phyloP scores from a whole-genome alignment of 2,329 filamentous ascomycete genomes.

The Furcasterigmium furcatum region DNA sequence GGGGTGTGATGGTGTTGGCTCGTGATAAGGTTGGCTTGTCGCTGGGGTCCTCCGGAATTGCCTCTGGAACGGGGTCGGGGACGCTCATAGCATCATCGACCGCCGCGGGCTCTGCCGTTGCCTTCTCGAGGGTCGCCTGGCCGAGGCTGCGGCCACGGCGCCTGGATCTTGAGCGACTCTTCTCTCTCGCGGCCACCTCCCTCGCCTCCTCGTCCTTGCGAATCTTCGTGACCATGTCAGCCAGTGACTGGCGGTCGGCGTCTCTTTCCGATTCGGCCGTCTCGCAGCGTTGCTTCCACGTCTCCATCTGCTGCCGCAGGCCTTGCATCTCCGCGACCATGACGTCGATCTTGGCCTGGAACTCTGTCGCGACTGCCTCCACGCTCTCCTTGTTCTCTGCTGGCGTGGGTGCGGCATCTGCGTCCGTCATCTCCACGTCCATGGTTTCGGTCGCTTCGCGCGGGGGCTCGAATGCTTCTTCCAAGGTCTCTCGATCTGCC shows the following conservation, averaged over 20 bases:
- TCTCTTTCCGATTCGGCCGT: slow-evolving; percentile 75
- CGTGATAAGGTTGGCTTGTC: slow-evolving; percentile 42
- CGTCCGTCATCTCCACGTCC: slow-evolving; percentile 16
- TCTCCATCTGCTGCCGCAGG: slow-evolving; percentile 75
- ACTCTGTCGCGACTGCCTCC: slow-evolving; percentile 32
- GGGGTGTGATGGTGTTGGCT: slow-evolving; percentile 46
- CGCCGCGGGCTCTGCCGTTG: slow-evolving; percentile 1
- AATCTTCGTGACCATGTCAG: slow-evolving; percentile 85
- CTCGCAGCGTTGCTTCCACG: slow-evolving; percentile 75
- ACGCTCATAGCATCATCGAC: background rate
- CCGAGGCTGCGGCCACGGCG: slow-evolving; percentile 13
- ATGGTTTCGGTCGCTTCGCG: slow-evolving; percentile 24
- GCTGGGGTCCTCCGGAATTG: slow-evolving; percentile 26
- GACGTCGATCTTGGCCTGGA: slow-evolving; percentile 70
- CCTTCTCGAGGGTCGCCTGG: slow-evolving; percentile 2
- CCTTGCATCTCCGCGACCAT: slow-evolving; percentile 79
- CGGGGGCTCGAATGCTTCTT: slow-evolving; percentile 44
- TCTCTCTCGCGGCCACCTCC: slow-evolving; percentile 39
- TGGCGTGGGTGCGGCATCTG: slow-evolving; percentile 13
- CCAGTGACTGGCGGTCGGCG: slow-evolving; percentile 68
- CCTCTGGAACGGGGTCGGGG: background rate
- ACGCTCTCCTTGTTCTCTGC: slow-evolving; percentile 31
- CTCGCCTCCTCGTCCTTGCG: slow-evolving; percentile 62
- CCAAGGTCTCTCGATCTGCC: slow-evolving; percentile 30
- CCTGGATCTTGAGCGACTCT: slow-evolving; percentile 31